Conservation (phyloP, 345 rosid species). For the Aegle marmelos region DNA sequence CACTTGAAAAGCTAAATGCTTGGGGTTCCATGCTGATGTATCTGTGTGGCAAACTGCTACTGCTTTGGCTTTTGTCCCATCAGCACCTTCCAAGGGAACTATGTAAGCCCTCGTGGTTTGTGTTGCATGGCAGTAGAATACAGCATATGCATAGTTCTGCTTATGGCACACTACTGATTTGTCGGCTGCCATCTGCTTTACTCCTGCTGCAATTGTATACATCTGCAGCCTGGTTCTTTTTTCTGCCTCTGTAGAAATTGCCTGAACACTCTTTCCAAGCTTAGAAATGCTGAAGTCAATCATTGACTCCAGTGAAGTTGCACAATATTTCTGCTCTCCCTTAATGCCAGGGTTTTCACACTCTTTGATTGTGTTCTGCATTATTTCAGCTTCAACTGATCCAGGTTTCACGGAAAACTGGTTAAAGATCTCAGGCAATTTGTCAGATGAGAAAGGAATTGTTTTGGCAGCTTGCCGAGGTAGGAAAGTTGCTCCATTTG, state of each 20-base stretch:
- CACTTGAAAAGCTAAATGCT: constrained; percentile 74
- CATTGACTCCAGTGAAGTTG: constrained; percentile 85
- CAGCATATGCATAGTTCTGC: constrained; percentile 70
- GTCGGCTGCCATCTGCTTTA: constrained; percentile 37
- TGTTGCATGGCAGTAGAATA: constrained; percentile 78
- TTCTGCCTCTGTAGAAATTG: constrained; percentile 62
- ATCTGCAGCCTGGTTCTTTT: constrained; percentile 38
- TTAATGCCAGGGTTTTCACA: constrained; percentile 60
- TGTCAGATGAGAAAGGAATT: constrained; percentile 65
- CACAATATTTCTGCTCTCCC: constrained; percentile 79
- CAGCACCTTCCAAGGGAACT: constrained; percentile 59
- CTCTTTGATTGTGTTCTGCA: constrained; percentile 60
- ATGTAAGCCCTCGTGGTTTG: constrained; percentile 45
- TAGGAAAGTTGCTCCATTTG: constrained; percentile 50
- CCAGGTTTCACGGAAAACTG: constrained; percentile 51
- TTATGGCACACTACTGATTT: constrained; percentile 78
- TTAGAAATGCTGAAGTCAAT: constrained; percentile 64
- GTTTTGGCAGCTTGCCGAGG: constrained; percentile 60
- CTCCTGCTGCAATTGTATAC: constrained; percentile 39
- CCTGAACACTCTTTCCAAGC: constrained; percentile 55
- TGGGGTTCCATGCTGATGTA: constrained; percentile 82
- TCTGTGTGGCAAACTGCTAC: constrained; percentile 82
- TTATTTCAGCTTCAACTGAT: constrained; percentile 60
- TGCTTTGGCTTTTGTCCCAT: constrained; percentile 62
- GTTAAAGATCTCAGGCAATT: constrained; percentile 48